Conservation (phyloP, 2,329 filamentous ascomycete species). For the Hypoxylon sp. region DNA sequence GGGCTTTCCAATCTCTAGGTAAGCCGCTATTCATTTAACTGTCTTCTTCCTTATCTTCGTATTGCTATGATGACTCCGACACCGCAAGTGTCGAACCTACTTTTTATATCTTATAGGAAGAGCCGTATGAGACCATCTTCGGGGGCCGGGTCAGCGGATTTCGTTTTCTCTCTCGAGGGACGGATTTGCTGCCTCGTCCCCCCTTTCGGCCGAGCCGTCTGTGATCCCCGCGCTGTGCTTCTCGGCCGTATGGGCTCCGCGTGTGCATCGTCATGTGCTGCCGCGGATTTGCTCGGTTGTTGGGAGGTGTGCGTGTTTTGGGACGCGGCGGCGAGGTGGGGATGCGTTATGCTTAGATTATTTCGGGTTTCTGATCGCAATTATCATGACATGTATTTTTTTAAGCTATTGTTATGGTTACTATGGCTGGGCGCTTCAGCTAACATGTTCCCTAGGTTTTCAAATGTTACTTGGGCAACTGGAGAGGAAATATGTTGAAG, state of each 20-base stretch:
- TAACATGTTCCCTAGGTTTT: constrained; percentile 8
- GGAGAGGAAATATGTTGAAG: not conserved
- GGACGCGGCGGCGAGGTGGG: constrained; percentile 48
- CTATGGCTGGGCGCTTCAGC: constrained; percentile 1
- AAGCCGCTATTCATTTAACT: not conserved
- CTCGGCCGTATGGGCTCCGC: constrained; percentile 45
- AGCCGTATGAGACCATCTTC: constrained; percentile 53
- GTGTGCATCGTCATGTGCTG: constrained; percentile 54
- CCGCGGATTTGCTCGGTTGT: constrained; percentile 44
- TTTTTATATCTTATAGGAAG: constrained; percentile 49
- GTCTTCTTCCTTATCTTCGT: not conserved
- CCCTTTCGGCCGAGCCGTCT: constrained; percentile 41
- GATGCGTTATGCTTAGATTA: constrained; percentile 52
- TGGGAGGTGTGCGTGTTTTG: constrained; percentile 30
- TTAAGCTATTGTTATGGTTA: constrained; percentile 4
- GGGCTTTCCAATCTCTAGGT: constrained; percentile 12
- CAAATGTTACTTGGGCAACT: not conserved
- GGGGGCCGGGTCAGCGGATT: constrained; percentile 20
- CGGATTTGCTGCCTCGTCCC: not conserved
- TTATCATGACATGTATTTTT: constrained; percentile 16
- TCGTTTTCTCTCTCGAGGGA: not conserved
- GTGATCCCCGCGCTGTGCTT: constrained; percentile 30
- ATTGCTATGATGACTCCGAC: constrained; percentile 51
- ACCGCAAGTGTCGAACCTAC: constrained; percentile 52
- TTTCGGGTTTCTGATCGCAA: constrained; percentile 47